Conservation (phyloP, 2,329 filamentous ascomycete species). For the Scedosporium dehoogii region DNA sequence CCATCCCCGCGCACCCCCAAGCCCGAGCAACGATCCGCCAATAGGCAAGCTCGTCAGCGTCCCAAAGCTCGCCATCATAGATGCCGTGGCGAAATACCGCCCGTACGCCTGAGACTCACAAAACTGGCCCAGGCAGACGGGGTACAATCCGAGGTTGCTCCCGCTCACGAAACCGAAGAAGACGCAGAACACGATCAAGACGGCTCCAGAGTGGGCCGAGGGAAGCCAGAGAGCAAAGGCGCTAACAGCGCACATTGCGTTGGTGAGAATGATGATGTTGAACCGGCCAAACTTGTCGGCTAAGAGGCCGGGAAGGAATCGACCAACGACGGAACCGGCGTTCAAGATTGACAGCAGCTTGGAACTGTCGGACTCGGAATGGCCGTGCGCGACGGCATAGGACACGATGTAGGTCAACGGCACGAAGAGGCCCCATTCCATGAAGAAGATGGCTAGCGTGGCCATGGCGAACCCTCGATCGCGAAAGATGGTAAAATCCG, state of each 20-base stretch:
- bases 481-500: slow-evolving; percentile 52
- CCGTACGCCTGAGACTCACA: slow-evolving; percentile 70
- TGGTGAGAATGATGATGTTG: slow-evolving; percentile 66
- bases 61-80: slow-evolving; percentile 68
- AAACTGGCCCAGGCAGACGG: slow-evolving; percentile 72
- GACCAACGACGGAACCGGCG: slow-evolving; percentile 65
- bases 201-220: slow-evolving; percentile 31
- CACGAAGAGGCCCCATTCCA: slow-evolving; percentile 62
- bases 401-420: slow-evolving; percentile 69
- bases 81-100: slow-evolving; percentile 65
- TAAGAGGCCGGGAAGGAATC: slow-evolving; percentile 64
- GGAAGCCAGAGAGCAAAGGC: slow-evolving; percentile 65
- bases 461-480: slow-evolving; percentile 51
- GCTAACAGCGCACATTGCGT: slow-evolving; percentile 42
- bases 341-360: slow-evolving; percentile 75
- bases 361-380: slow-evolving; percentile 51
- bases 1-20: slow-evolving; percentile 23
- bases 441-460: slow-evolving; percentile 55
- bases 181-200: slow-evolving; percentile 59
- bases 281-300: slow-evolving; percentile 71
- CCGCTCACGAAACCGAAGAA: slow-evolving; percentile 74
- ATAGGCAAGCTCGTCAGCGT: slow-evolving; percentile 31
- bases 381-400: slow-evolving; percentile 55
- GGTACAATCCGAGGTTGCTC: slow-evolving; percentile 65
- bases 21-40: slow-evolving; percentile 18